Base-by-base conservation (phyloP, 78 protist genomes). In the Diacronema lutheri region DNA sequence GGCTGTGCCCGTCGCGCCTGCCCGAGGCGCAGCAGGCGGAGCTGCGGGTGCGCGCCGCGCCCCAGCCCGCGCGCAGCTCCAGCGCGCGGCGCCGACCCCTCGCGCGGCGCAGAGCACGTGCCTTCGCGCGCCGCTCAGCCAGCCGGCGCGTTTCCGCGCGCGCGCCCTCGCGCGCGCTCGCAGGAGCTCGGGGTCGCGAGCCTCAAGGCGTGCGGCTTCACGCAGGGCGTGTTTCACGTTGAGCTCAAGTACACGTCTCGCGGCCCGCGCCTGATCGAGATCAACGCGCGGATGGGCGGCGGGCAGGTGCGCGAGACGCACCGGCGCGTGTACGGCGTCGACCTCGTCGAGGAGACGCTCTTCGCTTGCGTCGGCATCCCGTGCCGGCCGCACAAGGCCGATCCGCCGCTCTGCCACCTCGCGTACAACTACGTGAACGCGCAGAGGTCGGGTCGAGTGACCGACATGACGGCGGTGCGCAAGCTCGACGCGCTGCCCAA, bases 231-330 rank as follows among this genome's bases (percentile, higher is more conserved):
- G 44, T 66, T 66, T 44, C 73, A 66, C 44, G 73, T 66, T 23
- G 73, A 66, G 73, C 41, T 38, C 73, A 66, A n/a, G 73, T 66
- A 66, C 73, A 66, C 73, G 38, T 10, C 44, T 23, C 73, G 73
- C 23, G 73, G 73, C 11, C 73, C 73, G 38, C 73, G 73, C 23
- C 73, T 66, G 23, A 66, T 66, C 73, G 73, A 66, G 44, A 31
- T 66, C 73, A 66, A 66, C 44, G 73, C 73, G 73, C 73, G 73
- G 23, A 31, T 66, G n/a, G 73, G 73, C 19, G 73, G 73, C 38
- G 73, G 73, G 23, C 40, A 66, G 44, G 73, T 66, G 50, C 35
- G 35, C 73, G 73, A 66, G 23, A 66, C 73, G 40, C 29, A 66
- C 73, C 40, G 29, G n/a, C 38, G 73, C 38, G 73, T 38, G 50